Evolutionary conservation across 441 rosid genomes (phyloP).

Genomic region (Euphorbia celastroides): DNA sequence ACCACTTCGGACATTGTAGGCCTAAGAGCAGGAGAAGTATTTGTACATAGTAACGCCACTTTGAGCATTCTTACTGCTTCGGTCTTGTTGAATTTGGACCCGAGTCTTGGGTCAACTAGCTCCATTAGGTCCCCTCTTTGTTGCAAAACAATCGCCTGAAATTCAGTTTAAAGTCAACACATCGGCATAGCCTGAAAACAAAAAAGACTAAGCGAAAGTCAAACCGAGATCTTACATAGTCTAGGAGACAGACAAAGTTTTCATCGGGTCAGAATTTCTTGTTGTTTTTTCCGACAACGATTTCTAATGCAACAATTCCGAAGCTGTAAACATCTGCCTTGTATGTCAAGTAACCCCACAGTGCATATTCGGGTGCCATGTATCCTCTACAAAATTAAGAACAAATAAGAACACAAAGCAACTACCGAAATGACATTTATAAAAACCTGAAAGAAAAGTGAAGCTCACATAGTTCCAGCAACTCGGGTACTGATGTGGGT

Average conservation of each 20-base stretch:
- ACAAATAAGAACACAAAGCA: not conserved
- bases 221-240: constrained; percentile 28
- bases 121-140: constrained; percentile 35
- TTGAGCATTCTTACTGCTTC: constrained; percentile 48
- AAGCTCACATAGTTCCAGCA: constrained; percentile 67
- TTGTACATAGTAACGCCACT: constrained; percentile 55
- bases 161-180: not conserved
- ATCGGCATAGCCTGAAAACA: not conserved
- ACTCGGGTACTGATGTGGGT: constrained; percentile 74
- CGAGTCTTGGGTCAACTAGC: constrained; percentile 45
- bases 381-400: constrained; percentile 34
- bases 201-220: not conserved
- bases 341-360: constrained; percentile 51
- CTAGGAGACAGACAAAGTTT: constrained; percentile 53
- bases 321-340: constrained; percentile 60
- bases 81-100: constrained; percentile 30
- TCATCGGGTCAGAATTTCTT: constrained; percentile 43
- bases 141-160: constrained; percentile 47
- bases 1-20: constrained; percentile 68
- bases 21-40: constrained; percentile 49
- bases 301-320: constrained; percentile 55
- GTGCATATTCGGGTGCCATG: constrained; percentile 60
- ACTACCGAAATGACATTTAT: not conserved
- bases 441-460: not conserved
- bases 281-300: constrained; percentile 62